These are phyloP conservation scores for Dalechampia spathulata DNA, from an alignment of 441 rosid genomes.

Conservation along the genomic window DNA sequence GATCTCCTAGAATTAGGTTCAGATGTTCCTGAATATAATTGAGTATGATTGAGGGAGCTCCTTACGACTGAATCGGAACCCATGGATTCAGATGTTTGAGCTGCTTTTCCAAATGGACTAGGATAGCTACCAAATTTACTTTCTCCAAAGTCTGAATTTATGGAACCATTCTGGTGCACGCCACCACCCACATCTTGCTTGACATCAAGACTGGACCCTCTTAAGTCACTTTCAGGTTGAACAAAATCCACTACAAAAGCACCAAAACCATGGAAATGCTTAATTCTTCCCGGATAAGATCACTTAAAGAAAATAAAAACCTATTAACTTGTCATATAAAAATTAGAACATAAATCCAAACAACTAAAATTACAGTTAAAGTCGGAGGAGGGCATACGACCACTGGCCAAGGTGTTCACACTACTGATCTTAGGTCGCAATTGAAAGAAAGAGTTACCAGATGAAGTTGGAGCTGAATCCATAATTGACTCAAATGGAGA, in stretches of 20 bases:
- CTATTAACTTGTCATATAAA: not conserved
- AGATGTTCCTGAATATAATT: slow-evolving; percentile 32
- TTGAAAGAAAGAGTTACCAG: slow-evolving; percentile 24
- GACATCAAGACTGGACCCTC: slow-evolving; percentile 37
- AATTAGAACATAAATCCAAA: slow-evolving; percentile 5
- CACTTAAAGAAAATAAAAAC: slow-evolving; percentile 2
- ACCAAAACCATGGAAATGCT: slow-evolving; percentile 8
- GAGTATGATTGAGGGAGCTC: slow-evolving; percentile 33
- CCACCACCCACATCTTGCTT: slow-evolving; percentile 23
- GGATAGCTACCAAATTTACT: slow-evolving; percentile 39
- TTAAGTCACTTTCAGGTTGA: slow-evolving; percentile 28
- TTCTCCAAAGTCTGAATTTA: slow-evolving; percentile 25
- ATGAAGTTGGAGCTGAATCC: slow-evolving; percentile 18
- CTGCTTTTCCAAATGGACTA: slow-evolving; percentile 22
- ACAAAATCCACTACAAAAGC: slow-evolving; percentile 33
- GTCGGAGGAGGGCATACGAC: slow-evolving; percentile 23
- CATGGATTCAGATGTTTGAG: slow-evolving; percentile 36
- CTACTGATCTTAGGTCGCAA: slow-evolving; percentile 26
- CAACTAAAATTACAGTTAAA: slow-evolving; percentile 27
- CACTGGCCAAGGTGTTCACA: slow-evolving; percentile 25
- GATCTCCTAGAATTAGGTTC: slow-evolving; percentile 54
- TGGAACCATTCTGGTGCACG: slow-evolving; percentile 24
- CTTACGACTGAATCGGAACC: slow-evolving; percentile 33
- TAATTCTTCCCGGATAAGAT: slow-evolving; percentile 15
- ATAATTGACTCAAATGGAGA: slow-evolving; percentile 21